phyloP scores from a whole-genome alignment of 352 stramenopile genomes.

The Globisporangium parvum region DNA sequence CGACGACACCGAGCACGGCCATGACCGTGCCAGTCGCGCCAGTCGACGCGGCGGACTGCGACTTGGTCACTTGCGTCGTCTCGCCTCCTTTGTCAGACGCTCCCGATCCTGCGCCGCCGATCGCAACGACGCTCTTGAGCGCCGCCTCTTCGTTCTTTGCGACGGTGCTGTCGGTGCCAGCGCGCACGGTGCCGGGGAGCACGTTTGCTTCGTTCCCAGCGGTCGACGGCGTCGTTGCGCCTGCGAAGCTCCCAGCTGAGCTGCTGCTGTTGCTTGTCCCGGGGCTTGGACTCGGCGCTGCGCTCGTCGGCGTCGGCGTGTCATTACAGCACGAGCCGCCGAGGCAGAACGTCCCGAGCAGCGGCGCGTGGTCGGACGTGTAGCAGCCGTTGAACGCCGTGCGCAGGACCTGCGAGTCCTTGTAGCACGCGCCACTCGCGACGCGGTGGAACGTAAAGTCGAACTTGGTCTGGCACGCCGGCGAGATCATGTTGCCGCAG shows the following conservation, averaged over 20 bases:
- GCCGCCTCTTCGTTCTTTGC: background rate
- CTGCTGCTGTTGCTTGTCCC: background rate
- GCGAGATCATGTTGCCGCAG: constrained; percentile 58
- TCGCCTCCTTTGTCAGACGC: constrained; percentile 14
- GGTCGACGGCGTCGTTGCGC: background rate
- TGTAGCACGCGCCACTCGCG: constrained; percentile 34
- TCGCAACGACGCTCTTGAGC: constrained; percentile 1
- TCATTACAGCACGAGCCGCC: constrained; percentile 48
- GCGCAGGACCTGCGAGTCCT: constrained; percentile 49
- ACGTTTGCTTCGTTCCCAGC: constrained; percentile 11
- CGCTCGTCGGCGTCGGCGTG: constrained; percentile 6
- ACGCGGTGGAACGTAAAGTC: constrained; percentile 53
- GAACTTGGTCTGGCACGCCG: constrained; percentile 60
- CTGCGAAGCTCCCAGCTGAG: background rate
- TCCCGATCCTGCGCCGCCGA: constrained; percentile 1
- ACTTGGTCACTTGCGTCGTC: constrained; percentile 11
- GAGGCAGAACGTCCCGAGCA: constrained; percentile 53
- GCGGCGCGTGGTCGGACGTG: constrained; percentile 65
- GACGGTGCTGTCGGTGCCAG: background rate
- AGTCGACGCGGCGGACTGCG: constrained; percentile 25
- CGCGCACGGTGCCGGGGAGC: constrained; percentile 6
- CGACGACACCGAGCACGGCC: constrained; percentile 42
- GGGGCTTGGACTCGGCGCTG: background rate
- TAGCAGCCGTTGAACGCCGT: constrained; percentile 64
- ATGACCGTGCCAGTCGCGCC: constrained; percentile 36